phyloP scores from a whole-genome alignment of 2,329 filamentous ascomycete species.

The Fusarium sulawesiense region DNA sequence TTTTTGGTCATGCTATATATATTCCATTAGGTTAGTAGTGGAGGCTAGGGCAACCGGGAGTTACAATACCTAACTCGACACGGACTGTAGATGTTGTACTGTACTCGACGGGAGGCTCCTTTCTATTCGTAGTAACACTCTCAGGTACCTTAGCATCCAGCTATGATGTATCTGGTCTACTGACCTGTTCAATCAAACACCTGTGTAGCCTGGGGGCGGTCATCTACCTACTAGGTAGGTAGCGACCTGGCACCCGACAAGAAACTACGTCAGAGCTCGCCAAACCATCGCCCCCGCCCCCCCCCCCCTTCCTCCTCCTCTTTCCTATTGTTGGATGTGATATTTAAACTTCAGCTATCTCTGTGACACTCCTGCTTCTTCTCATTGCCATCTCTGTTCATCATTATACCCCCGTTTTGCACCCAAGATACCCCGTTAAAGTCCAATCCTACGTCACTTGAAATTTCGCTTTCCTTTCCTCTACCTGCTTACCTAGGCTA shows the following conservation, averaged over 20 bases:
- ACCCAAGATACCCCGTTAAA: conserved; percentile 22
- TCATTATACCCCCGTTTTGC: conserved; percentile 17
- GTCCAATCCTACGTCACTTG: background rate
- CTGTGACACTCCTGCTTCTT: background rate
- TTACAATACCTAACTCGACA: too few species aligned
- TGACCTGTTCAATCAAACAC: background rate
- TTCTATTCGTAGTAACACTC: too few species aligned
- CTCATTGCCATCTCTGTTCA: background rate
- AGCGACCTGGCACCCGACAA: conserved; percentile 15
- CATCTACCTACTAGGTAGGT: too few species aligned
- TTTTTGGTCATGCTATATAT: conserved; percentile 5
- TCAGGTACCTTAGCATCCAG: too few species aligned
- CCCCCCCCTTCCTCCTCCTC: background rate
- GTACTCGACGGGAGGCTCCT: too few species aligned
- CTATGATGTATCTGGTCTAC: conserved; percentile 11
- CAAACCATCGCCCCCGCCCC: background rate
- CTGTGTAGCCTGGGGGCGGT: background rate
- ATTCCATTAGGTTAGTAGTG: too few species aligned
- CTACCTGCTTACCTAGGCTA: background rate
- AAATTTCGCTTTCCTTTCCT: background rate
- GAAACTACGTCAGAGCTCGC: conserved; percentile 36
- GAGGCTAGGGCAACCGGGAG: too few species aligned
- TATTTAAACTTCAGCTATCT: conserved; percentile 37
- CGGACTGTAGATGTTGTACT: too few species aligned
- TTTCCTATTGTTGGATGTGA: background rate